Base-by-base conservation (phyloP, 2,329 filamentous ascomycete genomes). In the Colletotrichum theobromicola region DNA sequence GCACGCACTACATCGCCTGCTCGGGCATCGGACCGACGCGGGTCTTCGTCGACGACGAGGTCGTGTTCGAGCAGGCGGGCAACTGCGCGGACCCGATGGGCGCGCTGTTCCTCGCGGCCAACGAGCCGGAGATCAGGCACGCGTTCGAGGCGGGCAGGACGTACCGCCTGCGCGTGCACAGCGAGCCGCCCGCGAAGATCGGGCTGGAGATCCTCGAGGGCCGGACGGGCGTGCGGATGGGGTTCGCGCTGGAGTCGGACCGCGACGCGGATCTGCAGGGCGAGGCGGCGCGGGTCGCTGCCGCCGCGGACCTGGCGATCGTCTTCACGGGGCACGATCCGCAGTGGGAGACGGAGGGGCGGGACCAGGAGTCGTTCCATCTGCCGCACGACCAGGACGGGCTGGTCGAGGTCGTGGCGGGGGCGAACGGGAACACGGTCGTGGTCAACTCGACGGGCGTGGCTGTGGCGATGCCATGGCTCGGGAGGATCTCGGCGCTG, bases 391-490 rank as follows among this genome's bases (percentile, higher is more conserved):
- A 94, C 80, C 90, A 93, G 70, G 94, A 96, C 80, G 93, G 93
- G 72, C 82, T 93, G 0, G 87, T 93, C 58, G 82, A 82, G 1
- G 86, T 88, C 62, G 90, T 94, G 0, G 91, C 92, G 0, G 82
- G 84, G 7, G 84, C 85, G 24, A 93, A 91, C 81, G 85, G 84
- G 75, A 93, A 90, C 73, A 93, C 92, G 2, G 86, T 94, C 28
- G 92, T 93, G 0, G 85, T 93, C 18, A 89, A 92, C 78, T 92
- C 93, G 53, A 92, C 91, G 1, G 92, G 92, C 67, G 92, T 91
- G 0, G 90, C 92, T 3, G 83, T 91, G n/a, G 86, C 87, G 1
- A 88, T 92, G 89, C 90, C 90, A 2, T 91, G 90, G 90, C 80
- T 87, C 4, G 80, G 84, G 50, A 79, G 86, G 42, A 86, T 93